A percentile compares a stretch with the other conserved stretches of the same genome.
Evolutionary conservation across 352 stramenopile species (phyloP).

Genomic region (Pythium rishiriense): DNA sequence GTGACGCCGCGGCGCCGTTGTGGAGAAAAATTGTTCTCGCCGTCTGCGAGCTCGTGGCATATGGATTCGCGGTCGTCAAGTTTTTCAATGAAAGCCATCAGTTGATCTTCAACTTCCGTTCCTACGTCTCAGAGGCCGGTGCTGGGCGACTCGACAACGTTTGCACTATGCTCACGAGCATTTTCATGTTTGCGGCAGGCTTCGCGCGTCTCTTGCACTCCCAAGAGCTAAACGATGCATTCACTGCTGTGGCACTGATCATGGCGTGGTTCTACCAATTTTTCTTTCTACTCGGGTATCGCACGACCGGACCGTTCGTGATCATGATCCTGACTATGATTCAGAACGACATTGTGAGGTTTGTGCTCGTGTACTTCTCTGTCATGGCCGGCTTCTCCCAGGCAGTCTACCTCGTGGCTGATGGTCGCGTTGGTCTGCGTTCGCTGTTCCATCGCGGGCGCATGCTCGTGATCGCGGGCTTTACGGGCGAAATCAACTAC

Average conservation of each 20-base stretch:
- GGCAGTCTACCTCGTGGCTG: conserved; percentile 55
- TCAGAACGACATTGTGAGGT: conserved; percentile 54
- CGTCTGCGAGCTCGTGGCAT: conserved; percentile 31
- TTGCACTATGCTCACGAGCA: conserved; percentile 40
- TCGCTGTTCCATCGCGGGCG: conserved; percentile 46
- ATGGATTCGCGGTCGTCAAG: conserved; percentile 40
- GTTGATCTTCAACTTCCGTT: conserved; percentile 40
- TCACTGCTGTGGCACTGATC: conserved; percentile 43
- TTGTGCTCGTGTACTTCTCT: conserved; percentile 56
- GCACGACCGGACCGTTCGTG: conserved; percentile 60
- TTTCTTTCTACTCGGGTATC: conserved; percentile 69
- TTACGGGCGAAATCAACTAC: conserved; percentile 63
- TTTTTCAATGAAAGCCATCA: conserved; percentile 59
- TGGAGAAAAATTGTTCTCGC: conserved; percentile 29
- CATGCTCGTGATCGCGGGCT: conserved; percentile 52
- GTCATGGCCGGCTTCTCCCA: conserved; percentile 58
- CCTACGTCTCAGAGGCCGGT: conserved; percentile 46
- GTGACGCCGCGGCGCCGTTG: conserved; percentile 15
- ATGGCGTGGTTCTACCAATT: conserved; percentile 67
- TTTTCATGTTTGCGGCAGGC: conserved; percentile 37
- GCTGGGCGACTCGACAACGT: conserved; percentile 57
- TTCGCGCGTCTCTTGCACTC: conserved; percentile 23
- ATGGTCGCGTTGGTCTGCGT: conserved; percentile 34
- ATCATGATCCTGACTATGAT: conserved; percentile 75
- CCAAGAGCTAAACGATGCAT: conserved; percentile 43